These are phyloP conservation scores for Neurospora sp. DNA, from an alignment of 495 filamentous ascomycete genomes.

Conservation along the genomic window DNA sequence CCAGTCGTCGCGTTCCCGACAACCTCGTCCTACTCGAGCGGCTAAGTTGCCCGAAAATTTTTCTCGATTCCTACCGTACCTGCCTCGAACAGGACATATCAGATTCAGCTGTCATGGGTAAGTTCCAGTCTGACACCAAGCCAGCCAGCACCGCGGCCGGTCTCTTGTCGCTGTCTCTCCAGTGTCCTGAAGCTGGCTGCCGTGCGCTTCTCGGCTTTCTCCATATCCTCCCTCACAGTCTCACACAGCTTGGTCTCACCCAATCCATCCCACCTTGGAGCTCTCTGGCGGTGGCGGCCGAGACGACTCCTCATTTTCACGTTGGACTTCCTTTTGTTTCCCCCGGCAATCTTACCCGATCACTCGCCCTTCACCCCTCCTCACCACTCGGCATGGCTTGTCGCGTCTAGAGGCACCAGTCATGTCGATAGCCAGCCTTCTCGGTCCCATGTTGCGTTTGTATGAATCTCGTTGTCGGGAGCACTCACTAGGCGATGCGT, in stretches of 20 bases:
- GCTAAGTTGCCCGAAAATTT: slow-evolving; percentile 30
- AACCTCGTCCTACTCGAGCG: slow-evolving; percentile 26
- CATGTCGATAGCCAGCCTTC: background rate
- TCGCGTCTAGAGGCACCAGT: background rate
- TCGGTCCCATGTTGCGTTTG: background rate
- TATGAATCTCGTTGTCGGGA: slow-evolving; percentile 15
- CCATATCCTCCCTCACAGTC: background rate
- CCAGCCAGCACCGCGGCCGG: background rate
- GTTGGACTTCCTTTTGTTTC: background rate
- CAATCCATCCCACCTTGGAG: background rate
- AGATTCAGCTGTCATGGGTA: slow-evolving; percentile 28
- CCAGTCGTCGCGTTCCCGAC: slow-evolving; percentile 26
- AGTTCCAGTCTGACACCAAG: slow-evolving; percentile 8
- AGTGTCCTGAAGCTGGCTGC: background rate
- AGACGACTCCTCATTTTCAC: background rate
- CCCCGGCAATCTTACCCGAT: background rate
- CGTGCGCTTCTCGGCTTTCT: background rate
- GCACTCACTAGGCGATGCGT: slow-evolving; percentile 29
- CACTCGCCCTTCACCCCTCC: background rate
- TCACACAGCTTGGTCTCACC: background rate
- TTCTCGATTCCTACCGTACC: slow-evolving; percentile 14
- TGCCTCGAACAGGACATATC: background rate
- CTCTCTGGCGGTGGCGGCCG: background rate
- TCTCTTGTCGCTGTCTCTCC: background rate
- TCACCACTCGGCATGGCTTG: background rate